Conservation (phyloP, 805 yeast species). For the Phaffomyces opuntiae region DNA sequence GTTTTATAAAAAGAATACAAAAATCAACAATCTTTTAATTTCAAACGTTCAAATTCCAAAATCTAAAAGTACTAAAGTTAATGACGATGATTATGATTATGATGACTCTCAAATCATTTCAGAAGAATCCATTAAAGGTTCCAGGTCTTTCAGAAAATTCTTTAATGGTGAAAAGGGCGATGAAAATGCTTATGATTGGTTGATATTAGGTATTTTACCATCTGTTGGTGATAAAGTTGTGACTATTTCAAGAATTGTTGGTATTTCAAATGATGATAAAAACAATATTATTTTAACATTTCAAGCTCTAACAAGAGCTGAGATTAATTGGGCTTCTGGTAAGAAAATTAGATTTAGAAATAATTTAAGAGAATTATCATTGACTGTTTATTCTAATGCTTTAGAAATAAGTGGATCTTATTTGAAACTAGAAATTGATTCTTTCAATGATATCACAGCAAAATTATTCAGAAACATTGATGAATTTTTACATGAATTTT, state of each 20-base stretch:
- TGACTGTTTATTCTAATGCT: slow-evolving; percentile 13
- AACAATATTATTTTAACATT: slow-evolving; percentile 38
- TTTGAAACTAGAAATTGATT: slow-evolving; percentile 8
- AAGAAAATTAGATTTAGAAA: slow-evolving; percentile 5
- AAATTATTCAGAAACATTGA: slow-evolving; percentile 23
- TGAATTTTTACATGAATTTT: slow-evolving; percentile 29
- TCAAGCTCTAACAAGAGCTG: slow-evolving; percentile 43
- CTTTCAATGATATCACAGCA: slow-evolving; percentile 6
- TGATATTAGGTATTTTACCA: slow-evolving; percentile 20
- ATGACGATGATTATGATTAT: not conserved
- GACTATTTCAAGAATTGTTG: slow-evolving; percentile 37
- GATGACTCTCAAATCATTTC: slow-evolving; percentile 4
- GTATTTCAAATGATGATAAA: slow-evolving; percentile 33
- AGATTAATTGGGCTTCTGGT: slow-evolving; percentile 5
- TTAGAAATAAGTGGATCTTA: slow-evolving; percentile 10
- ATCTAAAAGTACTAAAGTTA: not conserved
- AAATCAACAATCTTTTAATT: slow-evolving; percentile 17
- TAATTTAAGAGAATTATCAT: slow-evolving; percentile 8
- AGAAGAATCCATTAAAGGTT: slow-evolving; percentile 11
- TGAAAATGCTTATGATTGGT: slow-evolving; percentile 20
- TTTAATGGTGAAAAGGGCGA: slow-evolving; percentile 16
- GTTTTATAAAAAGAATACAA: slow-evolving; percentile 26
- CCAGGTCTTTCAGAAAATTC: slow-evolving; percentile 15
- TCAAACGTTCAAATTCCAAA: slow-evolving; percentile 8
- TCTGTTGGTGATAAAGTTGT: slow-evolving; percentile 26